A percentile compares a stretch with the other conserved stretches of the same genome.
Conservation (phyloP, 2,329 filamentous ascomycete genomes). For the Clonostachys chloroleuca region DNA sequence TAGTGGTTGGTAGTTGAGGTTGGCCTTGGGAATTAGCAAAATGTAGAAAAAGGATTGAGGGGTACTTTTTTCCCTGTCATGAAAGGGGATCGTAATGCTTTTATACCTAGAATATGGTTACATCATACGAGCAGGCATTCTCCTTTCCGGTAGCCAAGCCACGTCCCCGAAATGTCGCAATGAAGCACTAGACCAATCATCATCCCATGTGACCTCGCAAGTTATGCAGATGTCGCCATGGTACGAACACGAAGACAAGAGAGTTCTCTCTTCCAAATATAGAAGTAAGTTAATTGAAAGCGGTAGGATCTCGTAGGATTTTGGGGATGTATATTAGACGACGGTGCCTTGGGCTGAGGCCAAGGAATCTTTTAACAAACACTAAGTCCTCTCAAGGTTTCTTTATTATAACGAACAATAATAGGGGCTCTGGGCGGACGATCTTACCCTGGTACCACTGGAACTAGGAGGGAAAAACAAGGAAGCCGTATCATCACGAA, state of each 20-base stretch:
- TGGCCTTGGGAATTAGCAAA: neutral
- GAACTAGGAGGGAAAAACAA: constrained; percentile 2
- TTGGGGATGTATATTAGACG: constrained; percentile 8
- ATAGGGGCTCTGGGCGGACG: neutral
- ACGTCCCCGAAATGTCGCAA: neutral
- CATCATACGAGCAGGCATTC: neutral
- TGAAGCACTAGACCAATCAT: neutral
- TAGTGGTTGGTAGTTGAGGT: neutral
- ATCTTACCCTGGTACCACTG: neutral
- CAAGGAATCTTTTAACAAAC: neutral
- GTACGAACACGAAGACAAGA: constrained; percentile 25
- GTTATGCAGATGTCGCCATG: neutral
- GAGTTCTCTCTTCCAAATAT: constrained; percentile 15
- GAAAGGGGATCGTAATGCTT: neutral
- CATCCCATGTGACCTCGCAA: neutral
- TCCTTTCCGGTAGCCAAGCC: neutral
- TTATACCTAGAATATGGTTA: neutral
- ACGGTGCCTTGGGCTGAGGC: constrained; percentile 2
- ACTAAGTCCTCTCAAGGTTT: constrained; percentile 6
- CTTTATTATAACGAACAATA: constrained; percentile 5
- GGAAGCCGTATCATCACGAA: constrained; percentile 3
- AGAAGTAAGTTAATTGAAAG: constrained; percentile 9
- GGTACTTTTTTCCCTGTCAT: neutral
- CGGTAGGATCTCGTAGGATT: constrained; percentile 13
- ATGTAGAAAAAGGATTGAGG: neutral